Base-by-base conservation (phyloP, 176 grass and related monocot genomes). In the Metroxylon sagu region DNA sequence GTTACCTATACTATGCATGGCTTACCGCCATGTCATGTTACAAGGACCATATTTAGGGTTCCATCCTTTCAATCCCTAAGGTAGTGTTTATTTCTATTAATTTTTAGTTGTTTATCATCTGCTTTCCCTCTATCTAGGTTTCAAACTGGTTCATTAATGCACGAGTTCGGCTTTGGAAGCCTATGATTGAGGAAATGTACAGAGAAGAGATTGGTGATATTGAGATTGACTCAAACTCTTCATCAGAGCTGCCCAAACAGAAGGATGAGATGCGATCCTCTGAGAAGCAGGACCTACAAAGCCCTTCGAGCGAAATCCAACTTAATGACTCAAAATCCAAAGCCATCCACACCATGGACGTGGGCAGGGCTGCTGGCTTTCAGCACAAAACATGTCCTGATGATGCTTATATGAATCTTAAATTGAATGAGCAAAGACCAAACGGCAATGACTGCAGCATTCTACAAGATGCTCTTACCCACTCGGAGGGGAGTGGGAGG, bases 91-190 rank as follows among this genome's bases (percentile, higher is more conserved):
- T 39, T 39, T 39, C 6, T 39, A 8, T 39, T 39, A n/a, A 10
- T 39, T 39, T 39, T 39, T 39, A 39, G 35, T 39, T 39, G 35
- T 39, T 56, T 10, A 56, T 56, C 19, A 10, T 53, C 53, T 48
- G 7, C 29, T 49, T 19, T 15, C 27, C 48, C 0, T 27, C 26
- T 12, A 16, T 35, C 10, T 62, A 88, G 85, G 89, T 95, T 54
- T 95, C 89, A 0, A 95, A 95, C 74, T 95, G 89, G 89, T 95
- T 95, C 71, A 95, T 95, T 74, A 95, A 95, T 58, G 89, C 89
- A 15, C 71, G 89, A 0, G 89, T 95, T 25, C 81, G 89, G 1
- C 75, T 95, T 56, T 95, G 89, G 89, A 95, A 95, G 85, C 89
- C 89, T 6, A 95, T 95, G 89, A 88, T 95, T 57, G 89, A 95